Evolutionary conservation across 495 filamentous ascomycete species (phyloP).

Genomic region (Xylaria longipes): DNA sequence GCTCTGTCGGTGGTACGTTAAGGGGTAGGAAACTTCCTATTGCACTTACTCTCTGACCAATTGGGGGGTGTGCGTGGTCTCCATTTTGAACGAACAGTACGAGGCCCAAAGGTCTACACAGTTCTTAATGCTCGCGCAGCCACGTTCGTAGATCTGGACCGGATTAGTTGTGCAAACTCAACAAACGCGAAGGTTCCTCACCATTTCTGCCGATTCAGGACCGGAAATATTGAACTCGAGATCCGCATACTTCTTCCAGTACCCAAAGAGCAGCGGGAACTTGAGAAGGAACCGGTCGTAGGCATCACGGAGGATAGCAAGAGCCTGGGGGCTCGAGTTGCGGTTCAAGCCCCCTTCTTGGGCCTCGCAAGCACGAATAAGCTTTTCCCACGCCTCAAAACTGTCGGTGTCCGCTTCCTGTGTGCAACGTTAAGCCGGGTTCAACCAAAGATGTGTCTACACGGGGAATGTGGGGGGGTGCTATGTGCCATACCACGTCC

Average conservation of each 20-base stretch:
- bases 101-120: constrained; percentile 97
- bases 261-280: constrained; percentile 95
- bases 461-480: constrained; percentile 16
- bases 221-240: constrained; percentile 95
- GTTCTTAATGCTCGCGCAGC: constrained; percentile 88
- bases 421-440: constrained; percentile 14
- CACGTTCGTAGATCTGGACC: constrained; percentile 87
- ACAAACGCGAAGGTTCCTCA: constrained; percentile 47
- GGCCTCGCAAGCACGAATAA: constrained; percentile 79
- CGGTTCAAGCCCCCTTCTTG: constrained; percentile 94
- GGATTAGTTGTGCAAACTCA: constrained; percentile 8
- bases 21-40: constrained; percentile 74
- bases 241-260: constrained; percentile 99
- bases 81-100: constrained; percentile 96
- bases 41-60: constrained; percentile 99
- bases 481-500: constrained; percentile 70
- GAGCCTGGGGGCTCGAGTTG: constrained; percentile 93
- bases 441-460: constrained; percentile 11
- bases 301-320: constrained; percentile 79
- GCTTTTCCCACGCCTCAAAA: constrained; percentile 94
- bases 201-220: constrained; percentile 97
- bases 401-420: constrained; percentile 82
- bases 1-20: constrained; percentile 52
- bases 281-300: constrained; percentile 95
- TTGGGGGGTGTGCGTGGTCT: constrained; percentile 92